Percentiles rank a stretch among this genome's conserved stretches.
These are phyloP conservation scores for Dictyophora rubrovolvata DNA, from an alignment of 768 basidiomycete genomes.

Conservation along the genomic window DNA sequence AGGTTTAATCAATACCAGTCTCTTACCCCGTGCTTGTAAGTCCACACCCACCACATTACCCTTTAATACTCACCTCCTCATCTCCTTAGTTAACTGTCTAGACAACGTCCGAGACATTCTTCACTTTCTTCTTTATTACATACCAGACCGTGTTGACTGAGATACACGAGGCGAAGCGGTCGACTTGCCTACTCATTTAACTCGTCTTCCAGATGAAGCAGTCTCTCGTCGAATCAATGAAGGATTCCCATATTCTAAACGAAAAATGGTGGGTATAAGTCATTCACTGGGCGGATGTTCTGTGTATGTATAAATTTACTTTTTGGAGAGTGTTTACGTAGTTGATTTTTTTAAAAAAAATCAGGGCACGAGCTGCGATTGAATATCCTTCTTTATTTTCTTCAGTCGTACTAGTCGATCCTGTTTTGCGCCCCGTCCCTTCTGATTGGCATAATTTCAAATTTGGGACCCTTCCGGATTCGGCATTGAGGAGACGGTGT, in stretches of 20 bases:
- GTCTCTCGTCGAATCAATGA: slow-evolving; percentile 29
- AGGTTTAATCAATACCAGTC: slow-evolving; percentile 53
- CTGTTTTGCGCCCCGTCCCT: slow-evolving; percentile 42
- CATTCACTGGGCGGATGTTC: slow-evolving; percentile 82
- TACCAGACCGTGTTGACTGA: slow-evolving; percentile 31
- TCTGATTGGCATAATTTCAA: slow-evolving; percentile 11
- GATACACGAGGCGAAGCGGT: slow-evolving; percentile 18
- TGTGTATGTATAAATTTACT: slow-evolving; percentile 39
- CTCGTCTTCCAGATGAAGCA: slow-evolving; percentile 35
- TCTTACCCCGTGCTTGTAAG: slow-evolving; percentile 32
- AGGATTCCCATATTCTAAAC: slow-evolving; percentile 34
- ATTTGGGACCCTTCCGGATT: slow-evolving; percentile 15
- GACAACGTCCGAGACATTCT: slow-evolving; percentile 71
- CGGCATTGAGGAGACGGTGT: slow-evolving; percentile 49
- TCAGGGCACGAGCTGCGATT: slow-evolving; percentile 55
- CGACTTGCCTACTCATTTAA: slow-evolving; percentile 42
- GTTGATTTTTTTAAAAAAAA: no score
- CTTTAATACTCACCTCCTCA: background rate
- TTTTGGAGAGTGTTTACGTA: background rate
- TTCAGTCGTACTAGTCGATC: slow-evolving; percentile 67
- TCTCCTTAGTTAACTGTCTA: slow-evolving; percentile 55
- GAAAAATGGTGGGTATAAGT: slow-evolving; percentile 60
- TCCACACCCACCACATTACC: background rate
- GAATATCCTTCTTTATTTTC: slow-evolving; percentile 58
- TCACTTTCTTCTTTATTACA: slow-evolving; percentile 60